Evolutionary conservation across 2,329 filamentous ascomycete genomes (phyloP), one percentile per base, ranked within the genome.

Genomic region (Biscogniauxia marginata): DNA sequence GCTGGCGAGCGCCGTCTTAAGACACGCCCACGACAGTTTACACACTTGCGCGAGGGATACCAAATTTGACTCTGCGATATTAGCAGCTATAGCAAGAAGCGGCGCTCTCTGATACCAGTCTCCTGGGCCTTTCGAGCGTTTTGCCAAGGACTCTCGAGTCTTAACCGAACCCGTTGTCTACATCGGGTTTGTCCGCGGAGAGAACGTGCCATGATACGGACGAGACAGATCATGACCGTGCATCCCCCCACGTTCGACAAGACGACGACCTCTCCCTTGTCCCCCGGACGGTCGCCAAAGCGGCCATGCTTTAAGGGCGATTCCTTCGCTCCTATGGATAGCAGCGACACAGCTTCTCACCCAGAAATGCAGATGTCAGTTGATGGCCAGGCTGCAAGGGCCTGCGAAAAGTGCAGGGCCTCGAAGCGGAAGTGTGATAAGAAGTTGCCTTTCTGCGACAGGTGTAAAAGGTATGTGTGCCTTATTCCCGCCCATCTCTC

Each of bases 351-450:
- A 53, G 53, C 18, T 56, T 13, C 3, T 60, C 50, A 46, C 54
- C 25, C 25, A 20, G 58, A 62, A 8, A 53, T 52, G 11, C 55
- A 49, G 7, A 54, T 50, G 21, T 3, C 23, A 45, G 49, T 49
- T 25, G 61, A 63, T 8, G 49, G 55, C 4, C 55, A 64, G 39
- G 66, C 69, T 7, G 60, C 68, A 7, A 64, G 70, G 52, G 70
- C 70, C 25, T 72, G 70, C 44, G 69, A 71, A 62, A 72, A 72
- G 56, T 72, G 70, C 49, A 65, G 69, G 18, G 61, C 67, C 2
- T 70, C 68, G 1, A 72, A 72, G 44, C 63, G 70, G 46, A 69
- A 69, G 55, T 72, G 70, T 53, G 69, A 72, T 50, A 72, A 72
- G 56, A 70, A 67, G 49, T 50, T 72, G 48, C 70, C 70, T 1